A percentile compares a stretch with the other conserved stretches of the same genome.
Conservation (phyloP, 2,329 filamentous ascomycete genomes). For the Ascochyta lentis region DNA sequence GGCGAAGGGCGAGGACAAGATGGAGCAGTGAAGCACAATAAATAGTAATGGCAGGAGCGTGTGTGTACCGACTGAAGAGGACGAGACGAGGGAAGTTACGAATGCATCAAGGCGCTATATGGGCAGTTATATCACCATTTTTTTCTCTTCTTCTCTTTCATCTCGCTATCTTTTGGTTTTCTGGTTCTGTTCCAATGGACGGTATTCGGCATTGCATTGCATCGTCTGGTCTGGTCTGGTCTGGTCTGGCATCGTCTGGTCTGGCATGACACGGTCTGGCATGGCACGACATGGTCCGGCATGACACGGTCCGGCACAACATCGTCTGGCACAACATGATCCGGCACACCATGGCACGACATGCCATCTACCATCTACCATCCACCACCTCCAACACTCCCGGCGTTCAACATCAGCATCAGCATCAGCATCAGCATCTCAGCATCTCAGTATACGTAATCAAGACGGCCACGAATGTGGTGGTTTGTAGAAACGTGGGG, state of each 20-base stretch:
- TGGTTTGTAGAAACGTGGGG: neutral
- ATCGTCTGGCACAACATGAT: too few species aligned
- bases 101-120: constrained; percentile 10
- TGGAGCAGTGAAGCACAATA: constrained; percentile 17
- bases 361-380: too few species aligned
- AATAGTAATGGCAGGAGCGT: constrained; percentile 24
- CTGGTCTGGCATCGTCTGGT: constrained; percentile 11
- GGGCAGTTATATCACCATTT: too few species aligned
- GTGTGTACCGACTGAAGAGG: too few species aligned
- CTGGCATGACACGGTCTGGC: neutral
- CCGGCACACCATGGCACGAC: too few species aligned
- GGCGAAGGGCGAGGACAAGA: constrained; percentile 29
- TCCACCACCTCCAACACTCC: too few species aligned
- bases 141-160: too few species aligned
- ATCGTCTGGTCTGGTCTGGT: too few species aligned
- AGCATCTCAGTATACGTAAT: neutral
- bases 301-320: too few species aligned
- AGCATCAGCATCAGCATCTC: too few species aligned
- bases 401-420: too few species aligned
- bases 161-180: neutral
- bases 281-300: too few species aligned
- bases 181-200: neutral
- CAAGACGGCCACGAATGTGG: neutral
- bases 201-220: constrained; percentile 15
- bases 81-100: constrained; percentile 6